Base-by-base conservation (phyloP, 129 eudicot species). In the Chrysanthemum makinoi region DNA sequence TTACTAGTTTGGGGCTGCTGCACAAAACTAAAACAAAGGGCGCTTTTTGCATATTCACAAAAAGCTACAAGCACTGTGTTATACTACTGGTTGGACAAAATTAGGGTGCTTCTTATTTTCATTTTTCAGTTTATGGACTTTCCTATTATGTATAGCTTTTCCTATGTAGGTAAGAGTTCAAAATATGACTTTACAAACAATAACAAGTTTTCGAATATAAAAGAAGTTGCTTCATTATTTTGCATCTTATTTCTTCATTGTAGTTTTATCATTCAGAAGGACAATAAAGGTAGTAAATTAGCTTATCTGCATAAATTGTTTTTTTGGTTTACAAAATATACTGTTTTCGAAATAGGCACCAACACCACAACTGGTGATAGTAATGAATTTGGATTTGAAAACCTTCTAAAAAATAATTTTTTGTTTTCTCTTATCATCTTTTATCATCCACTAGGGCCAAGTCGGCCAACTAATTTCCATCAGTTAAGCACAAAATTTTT, bases 121-220 rank as follows among this genome's bases (percentile, higher is more conserved):
- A 26, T 6, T n/a, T n/a, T n/a, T n/a, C n/a, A n/a, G n/a, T 20
- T 17, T 53, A 4, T 39, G 54, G 57, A 26, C 30, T 65, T 43
- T 56, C 11, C 1, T 43, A 3, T 28, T 53, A 54, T 54, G 3
- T 54, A 2, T 19, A 19, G 3, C 17, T 53, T 53, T n/a, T 69
- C 11, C 5, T 28, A 30, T 53, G n/a, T 69, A 52, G 62, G 73
- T 52, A 53, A 54, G 64, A 54, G 18, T 10, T 56, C 55, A 14
- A 39, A 18, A 55, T 9, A 20, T 22, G 75, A 14, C 28, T 22
- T 22, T 22, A 22, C 1, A 22, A 22, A 1, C 24, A 1, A 0
- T 22, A 20, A 20, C 1, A 22, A 22, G 24, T 22, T 22, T 22
- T 22, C 24, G 24, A 22, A 22, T 22, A 22, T 22, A 22, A 22